Evolutionary conservation across 768 basidiomycete species (phyloP).

Genomic region (Rubroboletus pulcherrimus): DNA sequence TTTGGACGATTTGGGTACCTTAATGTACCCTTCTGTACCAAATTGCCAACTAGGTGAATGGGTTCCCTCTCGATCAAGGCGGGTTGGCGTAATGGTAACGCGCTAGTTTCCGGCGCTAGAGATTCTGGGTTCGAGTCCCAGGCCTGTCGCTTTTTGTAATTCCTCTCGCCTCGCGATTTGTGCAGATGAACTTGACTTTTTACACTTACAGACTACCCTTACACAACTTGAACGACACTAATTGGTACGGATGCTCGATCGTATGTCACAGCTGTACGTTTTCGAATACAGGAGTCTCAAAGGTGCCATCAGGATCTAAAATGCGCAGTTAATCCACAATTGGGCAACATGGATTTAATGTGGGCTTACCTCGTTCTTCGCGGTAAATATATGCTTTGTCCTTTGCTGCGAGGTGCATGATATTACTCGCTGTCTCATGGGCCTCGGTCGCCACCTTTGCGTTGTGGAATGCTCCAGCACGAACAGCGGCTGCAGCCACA

Average conservation of each 20-base stretch:
- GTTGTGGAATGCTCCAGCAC: slow-evolving; percentile 51
- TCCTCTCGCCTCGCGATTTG: not conserved
- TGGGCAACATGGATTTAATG: too few species aligned
- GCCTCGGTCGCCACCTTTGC: slow-evolving; percentile 52
- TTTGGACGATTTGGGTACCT: not conserved
- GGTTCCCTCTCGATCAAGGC: slow-evolving; percentile 21
- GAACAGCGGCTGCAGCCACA: slow-evolving; percentile 58
- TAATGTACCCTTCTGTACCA: too few species aligned
- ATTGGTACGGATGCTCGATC: not conserved
- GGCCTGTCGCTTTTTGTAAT: slow-evolving; percentile 46
- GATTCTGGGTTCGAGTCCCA: slow-evolving; percentile 63
- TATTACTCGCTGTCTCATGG: slow-evolving; percentile 51
- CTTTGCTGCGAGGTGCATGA: slow-evolving; percentile 59
- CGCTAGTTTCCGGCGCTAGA: slow-evolving; percentile 64
- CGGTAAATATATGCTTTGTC: slow-evolving; percentile 59
- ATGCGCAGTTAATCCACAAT: not conserved
- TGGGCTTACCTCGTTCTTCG: slow-evolving; percentile 50
- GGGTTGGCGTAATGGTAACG: slow-evolving; percentile 65
- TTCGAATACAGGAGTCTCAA: slow-evolving; percentile 44
- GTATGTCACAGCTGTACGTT: not conserved
- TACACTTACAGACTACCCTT: slow-evolving; percentile 2
- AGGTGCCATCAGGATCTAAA: slow-evolving; percentile 37
- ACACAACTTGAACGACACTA: not conserved
- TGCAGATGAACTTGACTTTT: not conserved
- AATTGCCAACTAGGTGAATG: too few species aligned